phyloP scores from a whole-genome alignment of 2,329 filamentous ascomycete species.

The Zasmidium cellare region DNA sequence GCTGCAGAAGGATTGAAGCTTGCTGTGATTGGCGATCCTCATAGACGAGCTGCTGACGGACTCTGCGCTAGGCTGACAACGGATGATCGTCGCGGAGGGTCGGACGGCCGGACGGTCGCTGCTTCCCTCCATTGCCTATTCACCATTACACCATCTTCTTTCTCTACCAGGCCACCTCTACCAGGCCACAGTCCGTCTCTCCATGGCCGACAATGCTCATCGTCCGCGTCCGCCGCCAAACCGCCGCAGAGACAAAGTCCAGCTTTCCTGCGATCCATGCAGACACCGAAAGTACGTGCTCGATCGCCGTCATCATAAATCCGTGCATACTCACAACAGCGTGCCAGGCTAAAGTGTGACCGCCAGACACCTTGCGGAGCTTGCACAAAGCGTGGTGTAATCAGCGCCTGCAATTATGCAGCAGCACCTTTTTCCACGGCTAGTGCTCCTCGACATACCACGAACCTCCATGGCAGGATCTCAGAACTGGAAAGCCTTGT shows the following conservation, averaged over 20 bases:
- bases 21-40: no score
- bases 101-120: neutral
- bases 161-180: neutral
- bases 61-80: no score
- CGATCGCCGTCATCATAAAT: neutral
- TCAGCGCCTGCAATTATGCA: neutral
- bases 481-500: neutral
- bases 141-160: neutral
- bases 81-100: neutral
- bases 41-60: no score
- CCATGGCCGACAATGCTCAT: neutral
- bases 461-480: neutral
- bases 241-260: neutral
- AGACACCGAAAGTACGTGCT: neutral
- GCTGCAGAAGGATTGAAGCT: no score
- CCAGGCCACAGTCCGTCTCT: neutral
- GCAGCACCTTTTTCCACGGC: neutral
- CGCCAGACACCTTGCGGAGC: constrained; percentile 4
- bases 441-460: neutral
- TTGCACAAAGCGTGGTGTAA: constrained; percentile 3
- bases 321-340: neutral
- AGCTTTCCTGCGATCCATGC: constrained; percentile 1
- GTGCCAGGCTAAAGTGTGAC: constrained; percentile 4
- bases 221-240: neutral
- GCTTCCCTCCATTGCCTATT: neutral